These are phyloP conservation scores for Chaetomium strumarium DNA, from an alignment of 2,329 filamentous ascomycete genomes.

Conservation along the genomic window DNA sequence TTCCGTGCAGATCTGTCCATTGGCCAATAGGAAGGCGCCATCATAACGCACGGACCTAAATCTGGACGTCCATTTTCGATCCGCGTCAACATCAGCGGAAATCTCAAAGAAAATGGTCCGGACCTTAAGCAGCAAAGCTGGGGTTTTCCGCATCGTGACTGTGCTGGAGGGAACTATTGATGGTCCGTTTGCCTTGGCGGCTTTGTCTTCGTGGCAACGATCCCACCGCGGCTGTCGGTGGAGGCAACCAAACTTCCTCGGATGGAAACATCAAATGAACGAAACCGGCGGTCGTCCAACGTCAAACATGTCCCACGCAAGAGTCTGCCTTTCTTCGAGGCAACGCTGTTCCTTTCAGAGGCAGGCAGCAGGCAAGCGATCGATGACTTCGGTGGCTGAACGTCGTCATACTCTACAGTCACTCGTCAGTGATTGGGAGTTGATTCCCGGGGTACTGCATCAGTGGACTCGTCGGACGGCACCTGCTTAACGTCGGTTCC, in stretches of 20 bases:
- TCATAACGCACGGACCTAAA: conserved; percentile 10
- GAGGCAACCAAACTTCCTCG: neutral
- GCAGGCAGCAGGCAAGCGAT: neutral
- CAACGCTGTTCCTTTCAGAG: neutral
- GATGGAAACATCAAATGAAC: neutral
- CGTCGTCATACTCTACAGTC: neutral
- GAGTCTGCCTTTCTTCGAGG: neutral
- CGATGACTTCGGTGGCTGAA: neutral
- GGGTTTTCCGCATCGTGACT: neutral
- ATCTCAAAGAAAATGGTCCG: neutral
- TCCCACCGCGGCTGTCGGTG: neutral
- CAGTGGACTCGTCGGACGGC: neutral
- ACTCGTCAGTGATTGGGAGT: neutral
- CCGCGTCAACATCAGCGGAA: neutral
- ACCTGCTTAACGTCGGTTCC: neutral
- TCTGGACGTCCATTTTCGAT: conserved; percentile 6
- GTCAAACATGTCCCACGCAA: conserved; percentile 2
- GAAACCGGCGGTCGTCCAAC: neutral
- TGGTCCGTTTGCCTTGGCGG: neutral
- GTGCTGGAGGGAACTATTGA: neutral
- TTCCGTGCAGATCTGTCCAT: neutral
- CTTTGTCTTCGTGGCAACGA: conserved; percentile 1
- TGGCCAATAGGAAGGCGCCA: conserved; percentile 23
- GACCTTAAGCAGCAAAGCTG: neutral
- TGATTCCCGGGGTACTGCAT: conserved; percentile 7